Evolutionary conservation across 83 land plant species (phyloP), one percentile per base, ranked within the genome.

Genomic region (Diphasiastrum complanatum): DNA sequence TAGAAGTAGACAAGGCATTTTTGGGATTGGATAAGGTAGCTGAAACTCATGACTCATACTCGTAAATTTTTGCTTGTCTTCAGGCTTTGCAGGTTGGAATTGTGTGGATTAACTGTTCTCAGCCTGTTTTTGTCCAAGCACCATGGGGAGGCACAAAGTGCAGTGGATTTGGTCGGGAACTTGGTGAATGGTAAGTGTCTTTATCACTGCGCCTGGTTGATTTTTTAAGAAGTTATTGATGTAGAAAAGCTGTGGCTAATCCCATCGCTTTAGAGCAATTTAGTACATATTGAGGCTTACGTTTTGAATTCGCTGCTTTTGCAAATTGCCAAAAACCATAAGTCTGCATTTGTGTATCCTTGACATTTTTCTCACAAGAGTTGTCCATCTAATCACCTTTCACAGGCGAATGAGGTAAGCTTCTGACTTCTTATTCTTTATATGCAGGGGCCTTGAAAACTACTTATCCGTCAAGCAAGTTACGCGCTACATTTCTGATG

Each of bases 121-220:
- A 95, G 68, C 99, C 99, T 3, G 77, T 82, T 73, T 95, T 95
- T 70, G 77, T 79, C 61, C 93, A 95, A 74, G 99, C 93, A 51
- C 99, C 99, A 8, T 95, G 99, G 99, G 99, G 99, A 74, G 99
- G 99, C 34, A 84, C 38, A 35, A 95, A 95, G 61, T 89, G 93
- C 24, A 95, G 99, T 70, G 99, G 99, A 12, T 95, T 89, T 77
- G 99, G 99, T 3, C 92, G 99, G 56, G 99, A 95, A 52, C 74
- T 89, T 51, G 99, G 99, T 5, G 83, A 89, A 84, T 86, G 99
- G 99, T 95, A 47, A 68, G 81, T 26, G 0, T 23, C 31, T n/a
- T 51, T n/a, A 31, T 12, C 38, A 24, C 58, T 25, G 26, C 33
- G 40, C 27, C 48, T 5, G 22, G 34, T 8, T 25, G 22, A 22